Percentiles rank a stretch among this genome's conserved stretches.
Conservation (phyloP, 2,329 filamentous ascomycete species). For the Colletotrichum salicis region DNA sequence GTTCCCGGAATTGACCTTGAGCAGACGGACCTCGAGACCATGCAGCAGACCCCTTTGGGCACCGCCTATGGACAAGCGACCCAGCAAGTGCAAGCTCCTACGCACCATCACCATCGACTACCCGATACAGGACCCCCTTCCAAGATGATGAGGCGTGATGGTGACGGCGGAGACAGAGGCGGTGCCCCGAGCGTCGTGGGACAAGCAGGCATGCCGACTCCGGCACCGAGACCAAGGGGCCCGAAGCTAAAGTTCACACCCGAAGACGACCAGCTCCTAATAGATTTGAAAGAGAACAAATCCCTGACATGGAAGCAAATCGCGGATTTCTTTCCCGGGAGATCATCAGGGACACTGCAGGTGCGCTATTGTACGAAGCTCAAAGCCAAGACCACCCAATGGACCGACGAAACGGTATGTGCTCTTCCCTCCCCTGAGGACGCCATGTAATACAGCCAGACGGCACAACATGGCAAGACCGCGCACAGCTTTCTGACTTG, state of each 20-base stretch:
- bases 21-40: slow-evolving; percentile 64
- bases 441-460: background rate
- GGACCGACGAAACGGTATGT: slow-evolving; percentile 92
- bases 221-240: slow-evolving; percentile 82
- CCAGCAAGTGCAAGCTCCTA: slow-evolving; percentile 60
- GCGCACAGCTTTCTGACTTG: slow-evolving; percentile 24
- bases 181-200: slow-evolving; percentile 87
- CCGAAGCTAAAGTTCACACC: slow-evolving; percentile 95
- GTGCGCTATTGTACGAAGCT: slow-evolving; percentile 95
- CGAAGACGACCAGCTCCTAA: slow-evolving; percentile 87
- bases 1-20: slow-evolving; percentile 64
- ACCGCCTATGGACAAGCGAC: slow-evolving; percentile 60
- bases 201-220: slow-evolving; percentile 85
- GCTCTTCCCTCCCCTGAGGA: slow-evolving; percentile 33
- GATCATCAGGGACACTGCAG: slow-evolving; percentile 89
- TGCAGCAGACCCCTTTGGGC: slow-evolving; percentile 65
- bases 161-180: slow-evolving; percentile 64
- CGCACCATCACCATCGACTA: slow-evolving; percentile 84
- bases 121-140: slow-evolving; percentile 77
- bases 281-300: slow-evolving; percentile 94
- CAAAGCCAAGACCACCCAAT: slow-evolving; percentile 91
- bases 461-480: slow-evolving; percentile 41
- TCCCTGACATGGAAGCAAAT: slow-evolving; percentile 98
- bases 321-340: slow-evolving; percentile 92
- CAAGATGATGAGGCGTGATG: slow-evolving; percentile 73